Evolutionary conservation across 371 early-diverging fungal genomes (phyloP).

Genomic region (Conidiobolus incongruus): DNA sequence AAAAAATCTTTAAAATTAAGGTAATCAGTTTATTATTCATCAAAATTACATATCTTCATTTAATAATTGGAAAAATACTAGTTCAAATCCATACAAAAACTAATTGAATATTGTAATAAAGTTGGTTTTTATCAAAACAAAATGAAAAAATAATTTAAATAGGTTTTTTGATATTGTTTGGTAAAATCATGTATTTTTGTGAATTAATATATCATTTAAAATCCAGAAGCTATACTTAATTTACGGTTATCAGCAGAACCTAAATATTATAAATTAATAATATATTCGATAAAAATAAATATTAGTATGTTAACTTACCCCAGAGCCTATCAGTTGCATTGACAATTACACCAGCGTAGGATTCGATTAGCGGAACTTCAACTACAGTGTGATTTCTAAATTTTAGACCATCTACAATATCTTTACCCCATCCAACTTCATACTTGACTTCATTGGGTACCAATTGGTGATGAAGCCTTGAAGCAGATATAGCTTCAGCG

Average conservation of each 20-base stretch:
- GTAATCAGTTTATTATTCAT: too few relatives aligned
- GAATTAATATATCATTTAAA: too few relatives aligned
- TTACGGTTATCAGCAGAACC: not conserved
- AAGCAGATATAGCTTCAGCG: conserved; percentile 43
- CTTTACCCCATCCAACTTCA: not conserved
- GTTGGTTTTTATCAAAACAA: not conserved
- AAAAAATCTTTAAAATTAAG: too few relatives aligned
- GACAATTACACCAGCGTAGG: too few relatives aligned
- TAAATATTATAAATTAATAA: not conserved
- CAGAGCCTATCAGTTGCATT: not conserved
- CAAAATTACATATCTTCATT: too few relatives aligned
- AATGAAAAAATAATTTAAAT: not conserved
- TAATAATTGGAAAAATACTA: too few relatives aligned
- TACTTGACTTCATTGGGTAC: conserved; percentile 38
- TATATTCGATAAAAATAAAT: too few relatives aligned
- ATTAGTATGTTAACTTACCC: not conserved
- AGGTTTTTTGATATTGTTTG: not conserved
- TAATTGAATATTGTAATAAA: too few relatives aligned
- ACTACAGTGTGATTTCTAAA: not conserved
- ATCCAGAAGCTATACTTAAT: conserved; percentile 2
- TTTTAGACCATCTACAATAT: not conserved
- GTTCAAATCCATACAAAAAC: too few relatives aligned
- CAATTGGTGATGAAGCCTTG: conserved; percentile 88
- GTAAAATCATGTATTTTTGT: too few relatives aligned
- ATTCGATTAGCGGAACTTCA: not conserved